phyloP scores from a whole-genome alignment of 129 eudicot species.

The Artemisia tridentata region DNA sequence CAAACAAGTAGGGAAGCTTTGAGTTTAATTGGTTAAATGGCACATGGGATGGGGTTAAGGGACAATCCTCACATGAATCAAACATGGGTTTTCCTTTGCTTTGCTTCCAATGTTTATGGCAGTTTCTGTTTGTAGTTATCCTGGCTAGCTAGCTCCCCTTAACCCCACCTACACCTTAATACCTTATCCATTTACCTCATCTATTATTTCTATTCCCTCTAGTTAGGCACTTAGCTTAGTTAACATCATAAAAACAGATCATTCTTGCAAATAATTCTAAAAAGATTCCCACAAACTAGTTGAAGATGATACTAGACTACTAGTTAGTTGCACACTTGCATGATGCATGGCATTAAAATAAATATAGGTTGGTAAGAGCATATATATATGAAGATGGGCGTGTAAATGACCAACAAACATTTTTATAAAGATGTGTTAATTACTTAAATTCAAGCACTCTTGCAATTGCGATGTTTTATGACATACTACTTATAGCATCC shows the following conservation, averaged over 20 bases:
- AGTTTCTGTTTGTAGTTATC: conserved; percentile 31
- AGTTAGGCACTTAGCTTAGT: not conserved
- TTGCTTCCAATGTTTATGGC: conserved; percentile 29
- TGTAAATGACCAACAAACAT: too few species aligned
- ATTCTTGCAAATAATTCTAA: not conserved
- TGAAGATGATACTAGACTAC: too few species aligned
- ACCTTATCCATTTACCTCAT: conserved; percentile 23
- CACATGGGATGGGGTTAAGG: conserved; percentile 35
- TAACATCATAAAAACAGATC: not conserved
- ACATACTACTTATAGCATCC: too few species aligned
- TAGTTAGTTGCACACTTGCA: too few species aligned
- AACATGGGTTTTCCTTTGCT: conserved; percentile 35
- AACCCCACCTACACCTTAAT: conserved; percentile 22
- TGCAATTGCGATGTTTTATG: too few species aligned
- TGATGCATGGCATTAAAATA: too few species aligned
- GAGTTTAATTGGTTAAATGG: conserved; percentile 30
- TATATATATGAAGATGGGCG: too few species aligned
- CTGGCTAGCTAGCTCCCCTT: conserved; percentile 9
- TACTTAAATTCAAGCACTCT: too few species aligned
- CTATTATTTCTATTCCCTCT: not conserved
- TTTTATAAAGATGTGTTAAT: too few species aligned
- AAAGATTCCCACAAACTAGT: too few species aligned
- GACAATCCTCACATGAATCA: conserved; percentile 45
- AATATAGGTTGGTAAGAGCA: too few species aligned
- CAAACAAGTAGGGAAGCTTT: conserved; percentile 36